Conservation (phyloP, 495 filamentous ascomycete species). For the Parachaetomium inaequale region DNA sequence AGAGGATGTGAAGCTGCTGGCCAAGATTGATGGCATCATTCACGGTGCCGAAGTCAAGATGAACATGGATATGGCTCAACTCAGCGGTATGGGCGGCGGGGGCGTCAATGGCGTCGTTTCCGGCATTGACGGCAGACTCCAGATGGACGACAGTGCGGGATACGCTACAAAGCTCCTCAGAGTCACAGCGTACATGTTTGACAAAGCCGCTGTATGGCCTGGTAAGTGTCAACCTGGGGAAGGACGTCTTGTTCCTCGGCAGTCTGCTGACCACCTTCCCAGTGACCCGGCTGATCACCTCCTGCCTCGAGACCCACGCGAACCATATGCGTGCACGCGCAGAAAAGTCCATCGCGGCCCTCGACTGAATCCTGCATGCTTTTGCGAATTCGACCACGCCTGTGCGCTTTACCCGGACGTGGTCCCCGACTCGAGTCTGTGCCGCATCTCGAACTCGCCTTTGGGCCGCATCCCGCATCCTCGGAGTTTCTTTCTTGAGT, state of each 20-base stretch:
- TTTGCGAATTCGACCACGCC: background rate
- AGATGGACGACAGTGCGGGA: conserved; percentile 61
- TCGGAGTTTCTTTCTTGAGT: background rate
- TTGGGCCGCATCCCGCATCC: background rate
- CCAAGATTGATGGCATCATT: conserved; percentile 80
- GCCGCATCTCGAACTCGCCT: background rate
- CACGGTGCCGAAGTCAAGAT: conserved; percentile 77
- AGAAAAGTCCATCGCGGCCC: conserved; percentile 53
- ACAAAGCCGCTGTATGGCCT: conserved; percentile 89
- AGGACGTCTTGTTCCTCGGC: background rate
- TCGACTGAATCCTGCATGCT: conserved; percentile 5
- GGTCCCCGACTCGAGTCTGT: background rate
- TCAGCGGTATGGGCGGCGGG: conserved; percentile 6
- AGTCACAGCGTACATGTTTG: conserved; percentile 84
- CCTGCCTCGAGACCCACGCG: conserved; percentile 80
- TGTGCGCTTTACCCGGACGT: background rate
- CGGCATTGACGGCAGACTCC: conserved; percentile 51
- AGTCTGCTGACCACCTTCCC: conserved; percentile 15
- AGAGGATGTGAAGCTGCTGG: conserved; percentile 82
- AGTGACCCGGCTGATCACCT: conserved; percentile 87
- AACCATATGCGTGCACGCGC: conserved; percentile 68
- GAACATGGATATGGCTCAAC: conserved; percentile 47
- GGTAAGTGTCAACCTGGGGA: conserved; percentile 49
- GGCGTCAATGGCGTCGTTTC: conserved; percentile 35
- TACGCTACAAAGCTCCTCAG: conserved; percentile 83